Evolutionary conservation across 768 basidiomycete species (phyloP), one percentile per base, ranked within the genome.

Genomic region (Boletus huronensis): DNA sequence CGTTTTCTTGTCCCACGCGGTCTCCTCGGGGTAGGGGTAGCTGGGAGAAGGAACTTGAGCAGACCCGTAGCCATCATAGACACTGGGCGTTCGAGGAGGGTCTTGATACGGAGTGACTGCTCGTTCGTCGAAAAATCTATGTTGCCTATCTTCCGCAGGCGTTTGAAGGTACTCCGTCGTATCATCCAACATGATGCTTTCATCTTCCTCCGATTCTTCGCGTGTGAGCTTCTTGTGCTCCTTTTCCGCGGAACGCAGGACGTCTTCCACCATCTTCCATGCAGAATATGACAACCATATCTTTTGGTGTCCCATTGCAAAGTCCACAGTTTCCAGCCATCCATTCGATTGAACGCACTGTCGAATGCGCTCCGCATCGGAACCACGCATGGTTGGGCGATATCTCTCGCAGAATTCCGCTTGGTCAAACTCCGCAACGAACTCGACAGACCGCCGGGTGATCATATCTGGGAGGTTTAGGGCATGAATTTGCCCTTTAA

Each of bases 181-280:
- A 60, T 78, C 79, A 45, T 70, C 69, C 7, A 60, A 70, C 54
- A 73, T 63, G 10, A 74, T 64, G 57, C 77, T 80, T 60, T 78
- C 80, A 26, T 75, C 79, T 55, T 79, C 79, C 46, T 76, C 78
- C 1, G 67, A 75, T 5, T 62, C 74, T 44, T 72, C 79, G 26
- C 70, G 67, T 31, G 62, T 65, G 13, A 69, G 64, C 62, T 76
- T 76, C 69, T 73, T 74, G 50, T 68, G 67, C 53, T 81, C 80
- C 67, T 75, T 81, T 69, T 83, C 82, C 45, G 67, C 66, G 35
- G 75, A 74, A 50, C 82, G 75, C 14, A 84, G 53, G 38, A 75
- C 75, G 48, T 84, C 81, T 64, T 84, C 83, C n/a, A 80, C 74
- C 60, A 75, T 75, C 70, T 82, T 82, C 85, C 84, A 84, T 23